A percentile compares a stretch with the other conserved stretches of the same genome.
phyloP scores from a whole-genome alignment of 371 early-diverging fungal genomes.

The Haplosporangium sp. region DNA sequence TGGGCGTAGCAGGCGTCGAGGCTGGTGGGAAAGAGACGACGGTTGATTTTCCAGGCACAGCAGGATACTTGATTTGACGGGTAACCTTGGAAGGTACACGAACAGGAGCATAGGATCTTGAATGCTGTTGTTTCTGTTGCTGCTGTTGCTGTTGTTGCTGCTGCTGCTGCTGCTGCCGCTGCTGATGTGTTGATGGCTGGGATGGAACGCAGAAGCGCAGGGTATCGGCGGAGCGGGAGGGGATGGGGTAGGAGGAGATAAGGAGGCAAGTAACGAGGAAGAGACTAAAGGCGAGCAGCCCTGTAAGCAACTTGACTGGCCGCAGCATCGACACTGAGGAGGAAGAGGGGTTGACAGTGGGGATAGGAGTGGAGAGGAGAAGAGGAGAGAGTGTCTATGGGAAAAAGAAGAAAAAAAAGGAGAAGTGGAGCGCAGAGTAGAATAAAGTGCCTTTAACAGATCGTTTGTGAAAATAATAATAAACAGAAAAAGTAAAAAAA shows the following conservation, averaged over 20 bases:
- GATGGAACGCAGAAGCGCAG: constrained; percentile 5
- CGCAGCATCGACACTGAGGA: constrained; percentile 25
- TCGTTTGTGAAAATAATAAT: neutral
- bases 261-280: constrained; percentile 32
- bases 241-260: constrained; percentile 6
- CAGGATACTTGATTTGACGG: neutral
- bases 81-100: constrained; percentile 12
- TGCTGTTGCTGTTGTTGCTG: constrained; percentile 5
- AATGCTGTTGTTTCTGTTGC: neutral
- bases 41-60: too few relatives aligned
- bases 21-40: too few relatives aligned
- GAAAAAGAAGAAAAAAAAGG: neutral
- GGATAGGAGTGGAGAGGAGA: neutral
- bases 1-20: neutral
- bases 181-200: neutral
- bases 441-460: neutral
- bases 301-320: constrained; percentile 34
- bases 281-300: constrained; percentile 21
- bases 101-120: too few relatives aligned
- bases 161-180: neutral
- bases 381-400: neutral
- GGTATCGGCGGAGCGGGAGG: constrained; percentile 8
- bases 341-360: neutral
- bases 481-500: neutral
- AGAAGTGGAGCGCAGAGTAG: neutral